phyloP scores from a whole-genome alignment of 257 asterid species.

The Primulina tabacum region DNA sequence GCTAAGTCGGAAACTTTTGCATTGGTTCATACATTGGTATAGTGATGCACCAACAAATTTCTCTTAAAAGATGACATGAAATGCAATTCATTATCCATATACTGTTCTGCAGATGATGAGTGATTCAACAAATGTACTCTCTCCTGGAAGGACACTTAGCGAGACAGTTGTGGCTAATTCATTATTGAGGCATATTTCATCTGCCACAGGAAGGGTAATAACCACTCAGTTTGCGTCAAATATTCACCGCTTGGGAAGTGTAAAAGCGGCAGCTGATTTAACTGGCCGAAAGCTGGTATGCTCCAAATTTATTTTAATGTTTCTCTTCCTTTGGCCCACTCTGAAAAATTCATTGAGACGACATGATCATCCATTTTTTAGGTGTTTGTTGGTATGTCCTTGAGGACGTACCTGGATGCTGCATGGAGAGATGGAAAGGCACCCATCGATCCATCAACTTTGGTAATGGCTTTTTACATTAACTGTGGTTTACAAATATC shows the following conservation, averaged over 20 bases:
- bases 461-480: conserved; percentile 55
- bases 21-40: conserved; percentile 9
- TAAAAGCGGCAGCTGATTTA: conserved; percentile 98
- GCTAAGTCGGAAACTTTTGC: background rate
- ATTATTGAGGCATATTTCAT: conserved; percentile 72
- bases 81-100: conserved; percentile 18
- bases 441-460: conserved; percentile 96
- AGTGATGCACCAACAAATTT: conserved; percentile 9
- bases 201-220: conserved; percentile 85
- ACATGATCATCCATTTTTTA: conserved; percentile 29
- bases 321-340: conserved; percentile 4
- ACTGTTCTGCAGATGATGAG: conserved; percentile 89
- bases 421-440: conserved; percentile 99
- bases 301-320: conserved; percentile 3
- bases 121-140: conserved; percentile 92
- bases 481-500: conserved; percentile 12
- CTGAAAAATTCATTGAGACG: conserved; percentile 26
- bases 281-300: conserved; percentile 95
- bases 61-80: conserved; percentile 10
- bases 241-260: conserved; percentile 97
- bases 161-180: conserved; percentile 94
- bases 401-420: conserved; percentile 98
- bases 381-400: conserved; percentile 99
- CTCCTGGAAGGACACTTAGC: conserved; percentile 97
- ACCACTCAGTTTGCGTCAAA: conserved; percentile 98